phyloP scores from a whole-genome alignment of 306 rosid genomes.

The Pterocarpus santalinus region DNA sequence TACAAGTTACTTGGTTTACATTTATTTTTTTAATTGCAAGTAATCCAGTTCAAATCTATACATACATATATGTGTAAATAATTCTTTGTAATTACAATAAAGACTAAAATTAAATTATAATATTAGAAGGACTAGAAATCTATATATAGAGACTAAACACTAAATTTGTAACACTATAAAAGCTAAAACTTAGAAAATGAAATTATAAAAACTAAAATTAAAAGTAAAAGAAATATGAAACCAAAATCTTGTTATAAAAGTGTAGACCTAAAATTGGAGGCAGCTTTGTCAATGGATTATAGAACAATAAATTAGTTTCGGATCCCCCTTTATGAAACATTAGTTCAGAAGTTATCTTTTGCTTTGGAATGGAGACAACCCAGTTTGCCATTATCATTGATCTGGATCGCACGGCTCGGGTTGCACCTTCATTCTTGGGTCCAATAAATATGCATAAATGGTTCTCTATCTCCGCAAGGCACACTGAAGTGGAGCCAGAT shows the following conservation, averaged over 20 bases:
- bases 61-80: too few relatives aligned
- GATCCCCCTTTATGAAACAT: conserved; percentile 9
- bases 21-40: too few relatives aligned
- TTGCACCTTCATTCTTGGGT: not conserved
- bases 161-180: too few relatives aligned
- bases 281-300: not conserved
- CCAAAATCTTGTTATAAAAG: not conserved
- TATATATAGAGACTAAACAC: too few relatives aligned
- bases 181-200: too few relatives aligned
- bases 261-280: not conserved
- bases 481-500: not conserved
- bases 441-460: conserved; percentile 8
- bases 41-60: too few relatives aligned
- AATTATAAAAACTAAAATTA: too few relatives aligned
- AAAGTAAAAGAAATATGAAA: not conserved
- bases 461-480: not conserved
- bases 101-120: too few relatives aligned
- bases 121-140: too few relatives aligned
- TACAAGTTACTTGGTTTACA: too few relatives aligned
- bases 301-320: not conserved
- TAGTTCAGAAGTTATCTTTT: not conserved
- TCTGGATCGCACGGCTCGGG: conserved; percentile 1
- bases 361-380: not conserved
- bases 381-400: not conserved
- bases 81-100: too few relatives aligned